Conservation (phyloP, 192 early-diverging fungal genomes). For the Irineochytrium annulatum region DNA sequence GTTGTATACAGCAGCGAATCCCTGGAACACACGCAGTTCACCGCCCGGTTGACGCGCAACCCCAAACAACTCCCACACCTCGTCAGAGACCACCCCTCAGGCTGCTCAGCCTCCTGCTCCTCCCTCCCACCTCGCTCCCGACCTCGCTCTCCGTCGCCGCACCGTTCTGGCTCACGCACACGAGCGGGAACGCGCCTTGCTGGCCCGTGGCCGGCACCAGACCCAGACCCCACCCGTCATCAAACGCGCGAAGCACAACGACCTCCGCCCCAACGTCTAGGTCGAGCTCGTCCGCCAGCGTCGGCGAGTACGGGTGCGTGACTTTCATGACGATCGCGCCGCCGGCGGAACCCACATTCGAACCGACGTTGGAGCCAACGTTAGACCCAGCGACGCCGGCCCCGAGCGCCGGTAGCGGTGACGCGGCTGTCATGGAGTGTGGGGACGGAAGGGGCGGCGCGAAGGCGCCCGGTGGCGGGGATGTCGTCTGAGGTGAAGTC, state of each 20-base stretch:
- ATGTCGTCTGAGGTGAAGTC: not conserved
- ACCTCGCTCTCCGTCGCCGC: no score
- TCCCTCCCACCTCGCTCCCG: no score
- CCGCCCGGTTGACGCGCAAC: no score
- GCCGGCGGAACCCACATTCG: not conserved
- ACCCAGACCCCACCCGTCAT: constrained; percentile 40
- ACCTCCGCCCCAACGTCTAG: constrained; percentile 29
- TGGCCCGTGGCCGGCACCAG: constrained; percentile 8
- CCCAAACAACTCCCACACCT: no score
- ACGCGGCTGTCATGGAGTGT: not conserved
- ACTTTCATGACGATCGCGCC: constrained; percentile 8
- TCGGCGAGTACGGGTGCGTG: constrained; percentile 26
- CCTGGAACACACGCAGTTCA: no score
- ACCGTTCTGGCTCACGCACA: constrained; percentile 16
- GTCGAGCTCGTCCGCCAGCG: constrained; percentile 31
- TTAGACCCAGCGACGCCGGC: not conserved
- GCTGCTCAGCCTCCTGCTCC: no score
- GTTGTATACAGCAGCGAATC: no score
- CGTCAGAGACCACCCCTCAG: no score
- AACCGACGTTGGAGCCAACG: not conserved
- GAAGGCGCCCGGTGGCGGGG: not conserved
- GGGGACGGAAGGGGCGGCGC: not conserved
- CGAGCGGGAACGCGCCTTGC: constrained; percentile 32
- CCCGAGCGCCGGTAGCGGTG: not conserved
- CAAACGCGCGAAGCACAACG: constrained; percentile 29